Conservation (phyloP, 768 basidiomycete species). For the Russula sp. region DNA sequence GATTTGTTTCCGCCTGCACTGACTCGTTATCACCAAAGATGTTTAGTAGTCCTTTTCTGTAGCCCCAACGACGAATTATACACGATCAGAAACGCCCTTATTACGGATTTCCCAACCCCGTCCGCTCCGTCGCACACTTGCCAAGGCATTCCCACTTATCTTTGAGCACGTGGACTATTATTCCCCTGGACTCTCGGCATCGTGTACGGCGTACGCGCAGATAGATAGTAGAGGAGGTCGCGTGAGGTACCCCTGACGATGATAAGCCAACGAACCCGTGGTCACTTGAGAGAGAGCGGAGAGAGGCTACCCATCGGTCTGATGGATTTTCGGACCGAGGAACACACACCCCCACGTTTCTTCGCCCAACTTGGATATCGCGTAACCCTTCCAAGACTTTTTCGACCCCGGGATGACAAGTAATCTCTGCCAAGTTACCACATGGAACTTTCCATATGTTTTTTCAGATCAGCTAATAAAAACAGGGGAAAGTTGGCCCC, state of each 20-base stretch:
- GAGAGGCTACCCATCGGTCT: too few relatives aligned
- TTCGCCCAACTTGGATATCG: not conserved
- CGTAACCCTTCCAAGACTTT: not conserved
- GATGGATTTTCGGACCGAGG: slow-evolving; percentile 5
- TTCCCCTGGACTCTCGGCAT: slow-evolving; percentile 7
- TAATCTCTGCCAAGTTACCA: too few relatives aligned
- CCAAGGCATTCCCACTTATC: not conserved
- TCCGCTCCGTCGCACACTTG: not conserved
- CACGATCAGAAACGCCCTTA: slow-evolving; percentile 19
- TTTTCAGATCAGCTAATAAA: not conserved
- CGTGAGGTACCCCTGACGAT: not conserved
- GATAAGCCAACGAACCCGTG: slow-evolving; percentile 4
- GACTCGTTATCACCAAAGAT: slow-evolving; percentile 22
- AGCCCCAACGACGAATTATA: slow-evolving; percentile 24
- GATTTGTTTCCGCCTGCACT: slow-evolving; percentile 23
- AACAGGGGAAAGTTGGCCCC: not conserved
- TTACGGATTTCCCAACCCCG: slow-evolving; percentile 2
- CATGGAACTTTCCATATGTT: not conserved
- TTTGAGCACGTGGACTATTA: not conserved
- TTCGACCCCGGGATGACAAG: not conserved
- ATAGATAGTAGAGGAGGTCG: not conserved
- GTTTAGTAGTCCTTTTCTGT: slow-evolving; percentile 21
- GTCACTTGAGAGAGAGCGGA: not conserved
- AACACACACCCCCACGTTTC: not conserved
- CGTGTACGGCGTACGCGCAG: not conserved